Percentiles rank a stretch among this genome's conserved stretches.
phyloP scores from a whole-genome alignment of 352 stramenopile genomes.

The Globisporangium nunn region DNA sequence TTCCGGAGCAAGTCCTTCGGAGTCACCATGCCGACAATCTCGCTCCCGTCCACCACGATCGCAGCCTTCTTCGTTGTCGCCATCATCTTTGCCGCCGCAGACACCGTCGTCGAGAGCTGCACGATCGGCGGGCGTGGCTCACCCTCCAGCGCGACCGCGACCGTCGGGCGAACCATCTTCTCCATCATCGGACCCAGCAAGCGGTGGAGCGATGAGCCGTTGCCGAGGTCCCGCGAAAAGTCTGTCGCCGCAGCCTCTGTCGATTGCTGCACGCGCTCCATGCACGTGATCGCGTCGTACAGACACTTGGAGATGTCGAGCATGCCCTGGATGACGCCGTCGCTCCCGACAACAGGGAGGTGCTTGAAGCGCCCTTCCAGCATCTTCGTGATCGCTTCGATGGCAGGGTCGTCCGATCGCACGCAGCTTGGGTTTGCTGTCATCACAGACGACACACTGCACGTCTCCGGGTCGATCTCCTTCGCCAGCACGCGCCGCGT shows the following conservation, averaged over 20 bases:
- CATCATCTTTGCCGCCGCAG: constrained; percentile 80
- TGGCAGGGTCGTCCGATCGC: constrained; percentile 70
- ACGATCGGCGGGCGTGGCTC: constrained; percentile 77
- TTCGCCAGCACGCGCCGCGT: constrained; percentile 74
- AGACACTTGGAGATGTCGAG: constrained; percentile 89
- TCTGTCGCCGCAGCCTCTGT: constrained; percentile 72
- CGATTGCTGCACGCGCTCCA: constrained; percentile 84
- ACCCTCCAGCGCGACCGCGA: constrained; percentile 72
- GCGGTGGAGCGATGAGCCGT: constrained; percentile 59
- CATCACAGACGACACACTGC: constrained; percentile 78
- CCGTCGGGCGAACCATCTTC: constrained; percentile 84
- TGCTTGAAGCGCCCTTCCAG: constrained; percentile 85
- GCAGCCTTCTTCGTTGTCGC: constrained; percentile 78
- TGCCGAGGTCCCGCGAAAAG: constrained; percentile 72
- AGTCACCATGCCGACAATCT: constrained; percentile 80
- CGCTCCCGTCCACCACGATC: constrained; percentile 63
- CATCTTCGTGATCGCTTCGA: constrained; percentile 87
- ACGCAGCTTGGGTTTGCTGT: constrained; percentile 78
- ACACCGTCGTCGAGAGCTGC: constrained; percentile 57
- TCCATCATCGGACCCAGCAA: constrained; percentile 84
- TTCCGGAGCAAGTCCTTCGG: constrained; percentile 85
- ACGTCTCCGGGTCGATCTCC: constrained; percentile 75
- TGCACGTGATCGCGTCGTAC: constrained; percentile 81
- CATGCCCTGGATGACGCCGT: constrained; percentile 75
- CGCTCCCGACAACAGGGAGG: constrained; percentile 64